Conservation (phyloP, 106 monocot species). For the Hemerocallis citrina region DNA sequence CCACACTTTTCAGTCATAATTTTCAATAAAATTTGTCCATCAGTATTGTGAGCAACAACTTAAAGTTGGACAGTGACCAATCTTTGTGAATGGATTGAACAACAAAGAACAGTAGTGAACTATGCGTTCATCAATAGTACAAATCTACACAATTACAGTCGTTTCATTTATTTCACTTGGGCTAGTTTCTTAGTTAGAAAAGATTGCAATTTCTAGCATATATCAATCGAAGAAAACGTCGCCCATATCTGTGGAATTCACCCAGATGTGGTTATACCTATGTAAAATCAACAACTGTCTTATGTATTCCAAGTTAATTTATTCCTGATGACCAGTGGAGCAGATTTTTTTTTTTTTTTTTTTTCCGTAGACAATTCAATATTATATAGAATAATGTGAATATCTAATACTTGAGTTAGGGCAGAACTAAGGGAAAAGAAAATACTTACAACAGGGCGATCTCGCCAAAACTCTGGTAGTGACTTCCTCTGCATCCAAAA, state of each 20-base stretch:
- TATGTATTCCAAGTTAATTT: not conserved
- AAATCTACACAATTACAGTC: not conserved
- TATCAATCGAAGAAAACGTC: not conserved
- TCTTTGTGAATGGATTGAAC: no score
- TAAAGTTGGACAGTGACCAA: not conserved
- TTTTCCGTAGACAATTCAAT: no score
- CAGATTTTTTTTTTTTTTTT: no score
- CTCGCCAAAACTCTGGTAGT: slow-evolving; percentile 97
- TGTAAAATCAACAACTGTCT: not conserved
- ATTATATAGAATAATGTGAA: not conserved
- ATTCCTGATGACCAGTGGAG: not conserved
- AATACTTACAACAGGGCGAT: slow-evolving; percentile 81
- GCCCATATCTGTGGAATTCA: not conserved
- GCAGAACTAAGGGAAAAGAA: not conserved
- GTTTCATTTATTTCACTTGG: not conserved
- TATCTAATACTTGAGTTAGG: not conserved
- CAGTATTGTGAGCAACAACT: not conserved
- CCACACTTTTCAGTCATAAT: not conserved
- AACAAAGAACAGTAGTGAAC: no score
- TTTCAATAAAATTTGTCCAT: not conserved
- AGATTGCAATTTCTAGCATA: not conserved
- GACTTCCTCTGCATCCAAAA: slow-evolving; percentile 59
- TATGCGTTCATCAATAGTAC: no score
- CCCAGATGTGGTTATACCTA: not conserved
- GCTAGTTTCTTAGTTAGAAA: not conserved